Evolutionary conservation across 1,139 yeast species (phyloP), one percentile per base, ranked within the genome.

Genomic region (Yamadazyma taylorii): DNA sequence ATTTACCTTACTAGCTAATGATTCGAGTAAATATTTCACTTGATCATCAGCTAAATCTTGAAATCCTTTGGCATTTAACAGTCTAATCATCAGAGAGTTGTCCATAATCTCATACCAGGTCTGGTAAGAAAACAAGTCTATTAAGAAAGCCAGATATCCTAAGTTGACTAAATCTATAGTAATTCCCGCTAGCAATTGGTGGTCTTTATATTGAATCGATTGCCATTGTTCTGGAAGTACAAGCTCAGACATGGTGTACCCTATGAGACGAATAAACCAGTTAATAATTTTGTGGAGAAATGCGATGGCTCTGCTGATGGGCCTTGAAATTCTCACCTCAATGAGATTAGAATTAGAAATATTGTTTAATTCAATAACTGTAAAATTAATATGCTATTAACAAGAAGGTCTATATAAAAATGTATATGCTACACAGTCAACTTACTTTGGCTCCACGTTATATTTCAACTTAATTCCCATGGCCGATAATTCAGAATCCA

Each of bases 401-500:
- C 34, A 35, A 12, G 17, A 25, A 12, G 21, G 21, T 19, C 5
- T 19, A 8, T 19, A 19, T 19, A 19, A 6, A 19, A 6, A 8
- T 8, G 5, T 19, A 8, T 19, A 5, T 19, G 8, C 5, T 19
- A 10, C 5, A 25, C 7, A 12, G 4, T 15, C 4, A 10, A n/a
- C 8, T n/a, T 38, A 47, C 30, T 39, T 69, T 38, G 88, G 88
- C 41, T 75, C 79, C 38, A 88, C 92, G 54, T 86, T 85, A 66
- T 86, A 88, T 48, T 84, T 80, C 85, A 92, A 76, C 63, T 85
- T 83, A 52, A 94, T 90, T 66, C 98, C 98, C 98, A 94, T 94
- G 15, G 98, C 98, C 12, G 95, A 81, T 52, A 94, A 75, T 63
- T 94, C 99, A 23, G 96, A 87, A 56, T 92, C 97, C 61, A 94